Conservation (phyloP, 768 basidiomycete genomes). For the Suillus variegatus region DNA sequence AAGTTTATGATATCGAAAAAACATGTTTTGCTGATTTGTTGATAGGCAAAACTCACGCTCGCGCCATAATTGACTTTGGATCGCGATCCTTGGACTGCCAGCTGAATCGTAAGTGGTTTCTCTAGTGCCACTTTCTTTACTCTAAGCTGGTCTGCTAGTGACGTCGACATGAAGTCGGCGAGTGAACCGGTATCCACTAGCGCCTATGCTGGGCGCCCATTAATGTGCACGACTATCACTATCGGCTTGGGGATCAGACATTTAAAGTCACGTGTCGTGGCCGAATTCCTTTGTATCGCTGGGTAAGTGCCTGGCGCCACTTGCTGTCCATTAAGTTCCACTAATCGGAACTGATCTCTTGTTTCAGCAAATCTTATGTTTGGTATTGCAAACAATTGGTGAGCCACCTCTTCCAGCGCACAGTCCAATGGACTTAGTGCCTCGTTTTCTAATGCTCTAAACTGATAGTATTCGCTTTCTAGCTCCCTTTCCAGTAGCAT, state of each 20-base stretch:
- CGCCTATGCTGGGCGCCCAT: slow-evolving; percentile 20
- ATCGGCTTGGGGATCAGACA: slow-evolving; percentile 11
- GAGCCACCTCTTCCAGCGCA: neutral
- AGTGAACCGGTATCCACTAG: slow-evolving; percentile 29
- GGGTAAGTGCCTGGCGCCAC: neutral
- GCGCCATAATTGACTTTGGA: slow-evolving; percentile 25
- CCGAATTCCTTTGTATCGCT: slow-evolving; percentile 17
- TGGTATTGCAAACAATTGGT: neutral
- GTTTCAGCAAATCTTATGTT: neutral
- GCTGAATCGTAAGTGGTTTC: slow-evolving; percentile 29
- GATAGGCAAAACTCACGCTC: slow-evolving; percentile 11
- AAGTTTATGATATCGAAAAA: slow-evolving; percentile 28
- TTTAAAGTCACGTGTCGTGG: slow-evolving; percentile 13
- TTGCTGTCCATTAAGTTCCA: neutral
- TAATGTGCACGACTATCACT: slow-evolving; percentile 13
- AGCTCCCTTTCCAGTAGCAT: neutral
- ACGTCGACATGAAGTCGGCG: slow-evolving; percentile 31
- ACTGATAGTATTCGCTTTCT: neutral
- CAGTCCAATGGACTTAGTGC: neutral
- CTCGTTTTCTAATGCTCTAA: too few relatives aligned
- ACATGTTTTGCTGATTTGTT: neutral
- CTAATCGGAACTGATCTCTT: neutral
- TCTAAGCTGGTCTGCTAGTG: slow-evolving; percentile 28
- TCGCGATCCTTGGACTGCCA: slow-evolving; percentile 31
- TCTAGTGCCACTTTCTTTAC: slow-evolving; percentile 11